A percentile compares a stretch with the other conserved stretches of the same genome.
Conservation (phyloP, 176 grass and related monocot genomes). For the Calamus simplicifolius region DNA sequence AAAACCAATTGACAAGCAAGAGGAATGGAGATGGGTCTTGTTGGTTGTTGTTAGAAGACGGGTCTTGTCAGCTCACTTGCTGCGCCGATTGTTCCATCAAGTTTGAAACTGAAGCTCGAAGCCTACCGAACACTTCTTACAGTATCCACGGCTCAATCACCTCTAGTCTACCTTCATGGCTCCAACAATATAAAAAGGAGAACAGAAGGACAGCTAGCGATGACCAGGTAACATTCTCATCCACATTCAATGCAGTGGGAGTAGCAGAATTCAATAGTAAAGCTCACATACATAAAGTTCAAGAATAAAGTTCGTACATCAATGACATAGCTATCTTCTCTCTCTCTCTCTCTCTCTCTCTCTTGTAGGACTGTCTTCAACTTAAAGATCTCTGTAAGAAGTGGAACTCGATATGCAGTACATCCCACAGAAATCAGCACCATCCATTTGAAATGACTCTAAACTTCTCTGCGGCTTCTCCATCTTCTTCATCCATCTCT, state of each 20-base stretch:
- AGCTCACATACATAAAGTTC: too few species aligned
- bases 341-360: not conserved
- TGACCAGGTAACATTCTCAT: not conserved
- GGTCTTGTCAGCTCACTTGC: constrained; percentile 24
- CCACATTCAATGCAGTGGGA: too few species aligned
- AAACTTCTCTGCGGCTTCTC: not conserved
- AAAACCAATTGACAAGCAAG: constrained; percentile 16
- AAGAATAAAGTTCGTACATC: too few species aligned
- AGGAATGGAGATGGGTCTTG: constrained; percentile 1
- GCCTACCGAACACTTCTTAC: constrained; percentile 1
- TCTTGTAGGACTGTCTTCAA: not conserved
- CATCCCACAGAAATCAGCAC: not conserved
- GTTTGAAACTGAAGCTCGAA: constrained; percentile 3
- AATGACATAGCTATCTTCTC: not conserved
- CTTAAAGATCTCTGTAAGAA: not conserved
- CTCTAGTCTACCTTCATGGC: constrained; percentile 37
- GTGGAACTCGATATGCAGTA: constrained; percentile 1
- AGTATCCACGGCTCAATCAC: constrained; percentile 2
- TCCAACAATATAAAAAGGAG: constrained; percentile 29
- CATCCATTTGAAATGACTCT: not conserved
- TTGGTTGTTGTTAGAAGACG: constrained; percentile 19
- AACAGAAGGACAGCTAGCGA: not conserved
- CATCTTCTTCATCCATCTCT: constrained; percentile 15
- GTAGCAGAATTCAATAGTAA: too few species aligned
- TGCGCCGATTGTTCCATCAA: constrained; percentile 9